These are phyloP conservation scores for Lipomyces yamanashiensis DNA, from an alignment of 805 yeast genomes.

Conservation along the genomic window DNA sequence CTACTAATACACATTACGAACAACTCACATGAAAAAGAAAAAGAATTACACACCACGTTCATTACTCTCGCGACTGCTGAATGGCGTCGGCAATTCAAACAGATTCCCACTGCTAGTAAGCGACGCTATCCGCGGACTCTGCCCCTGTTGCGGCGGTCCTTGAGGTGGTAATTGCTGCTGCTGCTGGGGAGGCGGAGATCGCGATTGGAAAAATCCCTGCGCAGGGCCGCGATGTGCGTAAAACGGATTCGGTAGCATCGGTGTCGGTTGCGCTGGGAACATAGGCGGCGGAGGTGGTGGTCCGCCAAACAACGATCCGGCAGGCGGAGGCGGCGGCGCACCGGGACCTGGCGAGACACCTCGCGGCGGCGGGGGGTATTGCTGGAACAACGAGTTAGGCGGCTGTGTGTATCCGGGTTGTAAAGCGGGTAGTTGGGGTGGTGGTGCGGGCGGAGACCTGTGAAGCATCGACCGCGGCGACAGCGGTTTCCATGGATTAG, in stretches of 20 bases:
- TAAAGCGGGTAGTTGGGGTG: slow-evolving; percentile 6
- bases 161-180: slow-evolving; percentile 14
- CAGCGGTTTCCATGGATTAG: neutral
- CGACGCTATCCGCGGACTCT: slow-evolving; percentile 19
- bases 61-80: slow-evolving; percentile 35
- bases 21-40: neutral
- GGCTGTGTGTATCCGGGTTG: slow-evolving; percentile 7
- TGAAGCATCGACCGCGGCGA: neutral
- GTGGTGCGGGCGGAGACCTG: slow-evolving; percentile 2
- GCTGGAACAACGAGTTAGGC: neutral
- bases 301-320: neutral
- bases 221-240: neutral
- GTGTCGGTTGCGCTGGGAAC: neutral
- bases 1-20: neutral
- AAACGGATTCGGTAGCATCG: slow-evolving; percentile 12
- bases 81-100: slow-evolving; percentile 30
- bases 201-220: neutral
- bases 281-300: slow-evolving; percentile 12
- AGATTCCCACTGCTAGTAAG: slow-evolving; percentile 14
- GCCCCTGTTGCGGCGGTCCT: slow-evolving; percentile 18
- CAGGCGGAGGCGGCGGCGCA: neutral
- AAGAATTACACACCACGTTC: slow-evolving; percentile 28
- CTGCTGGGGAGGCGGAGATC: neutral
- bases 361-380: neutral
- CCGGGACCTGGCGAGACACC: slow-evolving; percentile 1